Percentiles rank a stretch among this genome's conserved stretches.
Evolutionary conservation across 2,329 filamentous ascomycete genomes (phyloP).

Genomic region (Diaporthe amygdali): DNA sequence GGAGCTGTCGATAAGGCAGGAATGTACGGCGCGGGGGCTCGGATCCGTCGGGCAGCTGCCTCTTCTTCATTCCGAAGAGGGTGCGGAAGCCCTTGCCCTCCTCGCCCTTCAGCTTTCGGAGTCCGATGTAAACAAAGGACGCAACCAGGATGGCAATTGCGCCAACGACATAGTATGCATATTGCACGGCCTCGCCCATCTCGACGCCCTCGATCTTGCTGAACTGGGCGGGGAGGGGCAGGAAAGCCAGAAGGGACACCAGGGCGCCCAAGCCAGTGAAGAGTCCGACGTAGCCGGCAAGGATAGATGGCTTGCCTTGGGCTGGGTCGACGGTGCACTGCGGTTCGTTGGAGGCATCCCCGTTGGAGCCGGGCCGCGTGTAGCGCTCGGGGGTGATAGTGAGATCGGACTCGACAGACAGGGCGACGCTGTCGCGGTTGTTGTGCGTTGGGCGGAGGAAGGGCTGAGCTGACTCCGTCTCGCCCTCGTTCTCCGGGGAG

Average conservation of each 20-base stretch:
- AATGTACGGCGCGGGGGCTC: conserved; percentile 32
- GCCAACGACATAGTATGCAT: conserved; percentile 89
- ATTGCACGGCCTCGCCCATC: conserved; percentile 75
- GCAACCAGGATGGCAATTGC: conserved; percentile 74
- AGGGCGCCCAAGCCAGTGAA: conserved; percentile 93
- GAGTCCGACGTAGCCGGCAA: conserved; percentile 89
- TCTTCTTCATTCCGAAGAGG: conserved; percentile 51
- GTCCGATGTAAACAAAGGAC: conserved; percentile 77
- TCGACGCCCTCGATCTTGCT: conserved; percentile 72
- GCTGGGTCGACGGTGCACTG: conserved; percentile 30
- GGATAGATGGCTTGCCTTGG: conserved; percentile 56
- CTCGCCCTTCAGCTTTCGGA: conserved; percentile 73
- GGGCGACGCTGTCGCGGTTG: conserved; percentile 63
- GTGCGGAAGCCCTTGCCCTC: conserved; percentile 75
- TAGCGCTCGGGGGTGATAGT: conserved; percentile 76
- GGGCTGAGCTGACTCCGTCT: conserved; percentile 37
- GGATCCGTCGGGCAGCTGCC: conserved; percentile 26
- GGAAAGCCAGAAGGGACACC: conserved; percentile 79
- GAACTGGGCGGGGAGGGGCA: conserved; percentile 86
- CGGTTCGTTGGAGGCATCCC: conserved; percentile 19
- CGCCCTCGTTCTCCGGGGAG: conserved; percentile 21
- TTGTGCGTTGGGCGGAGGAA: conserved; percentile 34
- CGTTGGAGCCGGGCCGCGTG: conserved; percentile 35
- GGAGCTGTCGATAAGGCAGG: conserved; percentile 63
- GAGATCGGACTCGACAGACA: conserved; percentile 74